A percentile compares a stretch with the other conserved stretches of the same genome.
These are phyloP conservation scores for Saposhnikovia divaricata DNA, from an alignment of 129 eudicot species.

Conservation along the genomic window DNA sequence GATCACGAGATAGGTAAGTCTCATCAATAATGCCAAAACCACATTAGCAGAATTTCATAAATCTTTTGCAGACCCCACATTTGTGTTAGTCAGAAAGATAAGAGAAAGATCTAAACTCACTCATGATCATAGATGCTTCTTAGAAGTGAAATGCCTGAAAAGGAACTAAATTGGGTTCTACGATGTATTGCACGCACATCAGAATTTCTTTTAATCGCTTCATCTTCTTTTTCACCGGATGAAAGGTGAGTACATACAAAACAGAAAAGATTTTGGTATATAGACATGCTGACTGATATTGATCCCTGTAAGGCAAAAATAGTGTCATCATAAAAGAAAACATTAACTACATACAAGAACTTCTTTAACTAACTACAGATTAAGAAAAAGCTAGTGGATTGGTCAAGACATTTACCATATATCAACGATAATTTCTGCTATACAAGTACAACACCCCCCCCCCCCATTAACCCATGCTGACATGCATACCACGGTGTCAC, in stretches of 20 bases:
- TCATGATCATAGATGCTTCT: conserved; percentile 72
- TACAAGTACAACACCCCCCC: not conserved
- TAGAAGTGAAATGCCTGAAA: conserved; percentile 44
- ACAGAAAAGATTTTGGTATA: conserved; percentile 83
- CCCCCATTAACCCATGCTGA: not conserved
- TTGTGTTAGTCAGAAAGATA: not conserved
- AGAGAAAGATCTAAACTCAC: conserved; percentile 36
- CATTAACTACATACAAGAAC: not conserved
- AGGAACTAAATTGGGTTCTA: conserved; percentile 60
- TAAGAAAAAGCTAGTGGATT: not conserved
- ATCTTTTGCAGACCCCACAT: not conserved
- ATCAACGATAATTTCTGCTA: not conserved
- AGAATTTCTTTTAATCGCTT: conserved; percentile 63
- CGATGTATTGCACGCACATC: conserved; percentile 84
- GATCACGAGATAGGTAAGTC: not conserved
- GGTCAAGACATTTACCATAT: not conserved
- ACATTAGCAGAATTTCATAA: not conserved
- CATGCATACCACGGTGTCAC: not conserved
- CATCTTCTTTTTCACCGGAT: conserved; percentile 81
- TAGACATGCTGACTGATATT: conserved; percentile 90
- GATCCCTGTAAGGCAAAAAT: conserved; percentile 55
- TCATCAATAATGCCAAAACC: not conserved
- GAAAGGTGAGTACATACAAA: conserved; percentile 85
- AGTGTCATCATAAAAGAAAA: not conserved
- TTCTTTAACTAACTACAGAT: not conserved